A percentile compares a stretch with the other conserved stretches of the same genome.
These are phyloP conservation scores for Colletotrichum tofieldiae DNA, from an alignment of 2,329 filamentous ascomycete species.

Conservation along the genomic window DNA sequence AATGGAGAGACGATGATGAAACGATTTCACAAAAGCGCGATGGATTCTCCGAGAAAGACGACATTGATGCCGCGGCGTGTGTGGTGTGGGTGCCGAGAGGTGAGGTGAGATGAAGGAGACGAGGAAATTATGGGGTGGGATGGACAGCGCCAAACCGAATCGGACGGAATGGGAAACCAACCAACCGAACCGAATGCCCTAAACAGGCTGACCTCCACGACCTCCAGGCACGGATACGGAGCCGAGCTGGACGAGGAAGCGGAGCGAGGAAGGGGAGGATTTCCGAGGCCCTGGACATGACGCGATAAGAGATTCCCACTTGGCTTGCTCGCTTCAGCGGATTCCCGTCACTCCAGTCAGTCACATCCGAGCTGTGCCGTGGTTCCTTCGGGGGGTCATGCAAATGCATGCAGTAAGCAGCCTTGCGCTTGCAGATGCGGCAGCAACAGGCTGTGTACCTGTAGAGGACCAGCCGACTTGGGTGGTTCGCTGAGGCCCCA, in stretches of 20 bases:
- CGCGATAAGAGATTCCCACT: conserved; percentile 37
- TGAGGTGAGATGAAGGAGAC: conserved; percentile 31
- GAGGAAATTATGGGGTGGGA: conserved; percentile 27
- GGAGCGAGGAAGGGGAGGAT: conserved; percentile 2
- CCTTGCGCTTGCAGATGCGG: conserved; percentile 24
- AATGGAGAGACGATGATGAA: conserved; percentile 20
- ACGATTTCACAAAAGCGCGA: conserved; percentile 1
- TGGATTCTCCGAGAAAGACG: not conserved
- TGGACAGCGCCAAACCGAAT: conserved; percentile 33
- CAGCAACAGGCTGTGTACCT: conserved; percentile 2
- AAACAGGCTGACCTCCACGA: conserved; percentile 33
- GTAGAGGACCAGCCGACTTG: not conserved
- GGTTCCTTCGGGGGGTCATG: conserved; percentile 18
- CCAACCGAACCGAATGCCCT: conserved; percentile 37
- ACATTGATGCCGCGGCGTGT: conserved; percentile 3
- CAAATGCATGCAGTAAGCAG: conserved; percentile 27
- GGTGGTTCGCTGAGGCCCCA: not conserved
- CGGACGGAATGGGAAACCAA: conserved; percentile 29
- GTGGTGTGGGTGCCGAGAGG: not conserved
- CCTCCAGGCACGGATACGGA: conserved; percentile 18
- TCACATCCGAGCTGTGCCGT: not conserved
- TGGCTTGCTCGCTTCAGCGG: not conserved
- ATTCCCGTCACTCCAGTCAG: not conserved
- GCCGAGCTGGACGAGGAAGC: not conserved
- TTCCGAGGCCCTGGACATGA: conserved; percentile 15